These are phyloP conservation scores for Dictyostelium capitatum DNA, from an alignment of 78 protist genomes.

Conservation along the genomic window DNA sequence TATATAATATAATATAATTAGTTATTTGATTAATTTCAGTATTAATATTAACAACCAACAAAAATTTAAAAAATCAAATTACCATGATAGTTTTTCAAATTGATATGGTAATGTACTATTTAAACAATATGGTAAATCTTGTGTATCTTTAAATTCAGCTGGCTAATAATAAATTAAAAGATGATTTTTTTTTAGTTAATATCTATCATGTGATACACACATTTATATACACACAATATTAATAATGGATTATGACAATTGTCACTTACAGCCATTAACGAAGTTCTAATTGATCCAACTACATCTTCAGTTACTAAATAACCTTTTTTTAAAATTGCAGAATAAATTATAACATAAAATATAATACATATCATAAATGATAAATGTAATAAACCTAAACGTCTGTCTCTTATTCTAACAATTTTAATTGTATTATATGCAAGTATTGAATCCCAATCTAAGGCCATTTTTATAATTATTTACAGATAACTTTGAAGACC, in stretches of 20 bases:
- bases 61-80: too few relatives aligned
- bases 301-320: conserved; percentile 1
- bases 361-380: conserved; percentile 30
- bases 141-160: neutral
- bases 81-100: neutral
- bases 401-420: conserved; percentile 63
- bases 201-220: too few relatives aligned
- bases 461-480: neutral
- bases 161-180: neutral
- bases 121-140: conserved; percentile 37
- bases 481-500: too few relatives aligned
- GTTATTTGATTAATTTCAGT: too few relatives aligned
- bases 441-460: neutral
- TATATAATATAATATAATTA: too few relatives aligned
- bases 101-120: neutral
- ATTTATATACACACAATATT: too few relatives aligned
- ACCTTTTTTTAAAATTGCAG: conserved; percentile 24
- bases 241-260: too few relatives aligned
- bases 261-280: too few relatives aligned
- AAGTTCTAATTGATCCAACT: conserved; percentile 2
- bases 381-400: conserved; percentile 62
- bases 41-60: too few relatives aligned
- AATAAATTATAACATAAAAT: conserved; percentile 8
- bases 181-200: neutral
- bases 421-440: neutral